These are phyloP conservation scores for Hypoxylon crocopeplum DNA, from an alignment of 495 filamentous ascomycete genomes.

Conservation along the genomic window DNA sequence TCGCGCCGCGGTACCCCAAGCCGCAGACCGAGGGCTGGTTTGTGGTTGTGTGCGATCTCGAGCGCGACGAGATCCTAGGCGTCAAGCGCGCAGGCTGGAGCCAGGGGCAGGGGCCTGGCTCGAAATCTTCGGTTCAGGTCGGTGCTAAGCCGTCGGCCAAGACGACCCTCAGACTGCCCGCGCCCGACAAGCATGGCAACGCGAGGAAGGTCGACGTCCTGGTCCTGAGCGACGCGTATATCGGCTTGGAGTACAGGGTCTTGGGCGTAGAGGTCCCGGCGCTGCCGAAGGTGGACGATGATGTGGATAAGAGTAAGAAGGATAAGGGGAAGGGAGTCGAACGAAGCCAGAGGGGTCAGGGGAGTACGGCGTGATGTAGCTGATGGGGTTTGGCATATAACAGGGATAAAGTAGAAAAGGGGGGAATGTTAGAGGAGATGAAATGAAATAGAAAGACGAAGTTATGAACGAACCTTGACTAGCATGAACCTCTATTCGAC, in stretches of 20 bases:
- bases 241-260: constrained; percentile 75
- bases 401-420: too few species aligned
- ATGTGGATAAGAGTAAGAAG: constrained; percentile 42
- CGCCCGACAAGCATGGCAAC: constrained; percentile 36
- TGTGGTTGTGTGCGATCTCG: constrained; percentile 70
- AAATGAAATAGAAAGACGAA: too few species aligned
- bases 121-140: constrained; percentile 28
- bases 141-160: constrained; percentile 53
- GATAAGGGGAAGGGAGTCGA: background rate
- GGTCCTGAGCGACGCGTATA: constrained; percentile 85
- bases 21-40: constrained; percentile 96
- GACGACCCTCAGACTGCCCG: constrained; percentile 69
- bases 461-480: too few species aligned
- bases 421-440: too few species aligned
- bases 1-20: constrained; percentile 89
- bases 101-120: constrained; percentile 31
- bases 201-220: constrained; percentile 69
- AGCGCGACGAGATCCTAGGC: constrained; percentile 76
- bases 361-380: constrained; percentile 10
- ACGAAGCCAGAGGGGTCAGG: background rate
- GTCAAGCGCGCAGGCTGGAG: constrained; percentile 85
- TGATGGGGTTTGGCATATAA: too few species aligned
- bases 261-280: constrained; percentile 60
- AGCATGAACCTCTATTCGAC: too few species aligned
- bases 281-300: constrained; percentile 45